Evolutionary conservation across 768 basidiomycete species (phyloP).

Genomic region (Boletellus emodensis): DNA sequence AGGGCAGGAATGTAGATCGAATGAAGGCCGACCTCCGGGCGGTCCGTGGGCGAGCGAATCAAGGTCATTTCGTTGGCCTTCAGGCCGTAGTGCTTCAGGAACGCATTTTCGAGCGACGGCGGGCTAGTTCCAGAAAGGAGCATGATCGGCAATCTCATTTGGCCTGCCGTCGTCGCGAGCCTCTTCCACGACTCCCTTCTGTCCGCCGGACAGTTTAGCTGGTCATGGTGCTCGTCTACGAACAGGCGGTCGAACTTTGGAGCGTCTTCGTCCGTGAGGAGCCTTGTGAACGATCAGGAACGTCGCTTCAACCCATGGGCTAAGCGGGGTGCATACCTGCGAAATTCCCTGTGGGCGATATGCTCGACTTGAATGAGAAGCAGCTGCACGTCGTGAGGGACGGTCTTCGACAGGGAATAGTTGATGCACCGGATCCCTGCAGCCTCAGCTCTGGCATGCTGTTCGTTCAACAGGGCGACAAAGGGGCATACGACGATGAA

Average conservation of each 20-base stretch:
- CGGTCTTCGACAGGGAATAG: neutral
- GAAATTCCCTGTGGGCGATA: too few species aligned
- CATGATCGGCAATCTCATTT: neutral
- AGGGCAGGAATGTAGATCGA: neutral
- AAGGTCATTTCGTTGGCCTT: neutral
- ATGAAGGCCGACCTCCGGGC: conserved; percentile 3
- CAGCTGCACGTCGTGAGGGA: neutral
- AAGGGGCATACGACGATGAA: conserved; percentile 9
- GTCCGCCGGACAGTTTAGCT: neutral
- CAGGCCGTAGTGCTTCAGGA: neutral
- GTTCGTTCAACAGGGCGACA: conserved; percentile 5
- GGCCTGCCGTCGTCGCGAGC: neutral
- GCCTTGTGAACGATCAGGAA: too few species aligned
- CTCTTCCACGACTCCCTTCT: neutral
- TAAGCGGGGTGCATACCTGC: too few species aligned
- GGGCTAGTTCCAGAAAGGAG: conserved; percentile 1
- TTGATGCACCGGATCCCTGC: neutral
- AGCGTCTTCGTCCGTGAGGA: too few species aligned
- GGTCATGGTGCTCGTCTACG: conserved; percentile 10
- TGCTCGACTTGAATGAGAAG: conserved; percentile 11
- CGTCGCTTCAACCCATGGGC: too few species aligned
- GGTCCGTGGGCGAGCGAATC: neutral
- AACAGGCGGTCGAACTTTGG: neutral
- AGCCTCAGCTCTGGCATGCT: neutral
- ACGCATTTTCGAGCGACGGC: neutral